These are phyloP conservation scores for grape (Vitis vinifera) DNA, from an alignment of 164 flowering plant species.

Conservation along the genomic window DNA sequence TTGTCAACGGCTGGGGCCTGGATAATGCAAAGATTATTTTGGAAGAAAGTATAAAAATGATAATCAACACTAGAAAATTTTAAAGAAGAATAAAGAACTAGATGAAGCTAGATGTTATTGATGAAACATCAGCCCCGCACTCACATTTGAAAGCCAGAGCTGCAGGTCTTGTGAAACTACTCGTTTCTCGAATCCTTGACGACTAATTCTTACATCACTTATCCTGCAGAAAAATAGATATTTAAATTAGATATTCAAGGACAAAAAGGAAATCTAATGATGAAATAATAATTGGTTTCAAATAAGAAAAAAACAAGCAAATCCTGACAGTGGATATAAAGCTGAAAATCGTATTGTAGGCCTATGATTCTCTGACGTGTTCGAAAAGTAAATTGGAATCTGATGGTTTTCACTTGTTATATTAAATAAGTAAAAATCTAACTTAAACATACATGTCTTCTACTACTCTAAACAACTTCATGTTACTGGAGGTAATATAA, in stretches of 20 bases:
- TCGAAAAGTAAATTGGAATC: background rate
- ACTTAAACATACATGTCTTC: no score
- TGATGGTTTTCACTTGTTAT: background rate
- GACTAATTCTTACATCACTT: slow-evolving; percentile 59
- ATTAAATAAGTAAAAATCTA: no score
- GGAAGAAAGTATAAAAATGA: background rate
- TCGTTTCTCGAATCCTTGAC: slow-evolving; percentile 91
- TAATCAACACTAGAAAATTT: background rate
- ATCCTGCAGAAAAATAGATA: slow-evolving; percentile 38
- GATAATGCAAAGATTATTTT: slow-evolving; percentile 1
- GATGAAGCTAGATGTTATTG: slow-evolving; percentile 19
- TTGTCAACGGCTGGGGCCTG: slow-evolving; percentile 68
- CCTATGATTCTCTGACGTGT: background rate
- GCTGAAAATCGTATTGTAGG: background rate
- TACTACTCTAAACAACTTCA: no score
- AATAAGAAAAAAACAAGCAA: no score
- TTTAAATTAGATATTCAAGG: no score
- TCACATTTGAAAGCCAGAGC: slow-evolving; percentile 94
- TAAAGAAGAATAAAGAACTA: background rate
- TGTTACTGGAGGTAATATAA: no score
- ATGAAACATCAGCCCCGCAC: no score
- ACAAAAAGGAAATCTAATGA: no score
- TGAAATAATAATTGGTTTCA: no score
- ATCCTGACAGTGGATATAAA: background rate
- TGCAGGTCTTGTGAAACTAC: slow-evolving; percentile 95